These are phyloP conservation scores for Penicillium sp. DNA, from an alignment of 2,329 filamentous ascomycete species.

Conservation along the genomic window DNA sequence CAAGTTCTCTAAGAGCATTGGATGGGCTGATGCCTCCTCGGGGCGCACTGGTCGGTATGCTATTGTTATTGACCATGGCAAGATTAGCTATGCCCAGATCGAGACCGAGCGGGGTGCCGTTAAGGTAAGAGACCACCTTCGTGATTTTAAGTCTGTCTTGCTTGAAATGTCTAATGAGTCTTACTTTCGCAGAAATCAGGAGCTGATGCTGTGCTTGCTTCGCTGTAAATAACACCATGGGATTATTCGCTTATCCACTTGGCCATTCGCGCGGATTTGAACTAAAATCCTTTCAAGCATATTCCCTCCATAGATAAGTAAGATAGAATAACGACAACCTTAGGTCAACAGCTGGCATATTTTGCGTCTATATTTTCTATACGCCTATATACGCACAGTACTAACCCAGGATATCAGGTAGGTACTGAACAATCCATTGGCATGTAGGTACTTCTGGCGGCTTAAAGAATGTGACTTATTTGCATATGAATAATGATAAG, in stretches of 20 bases:
- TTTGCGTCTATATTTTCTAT: too few species aligned
- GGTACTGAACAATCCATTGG: too few species aligned
- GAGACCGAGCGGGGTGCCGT: constrained; percentile 52
- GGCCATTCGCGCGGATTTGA: not conserved
- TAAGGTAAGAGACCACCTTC: constrained; percentile 28
- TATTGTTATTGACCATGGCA: constrained; percentile 77
- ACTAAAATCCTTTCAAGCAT: not conserved
- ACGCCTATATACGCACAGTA: too few species aligned
- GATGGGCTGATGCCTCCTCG: constrained; percentile 59
- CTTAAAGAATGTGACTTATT: too few species aligned
- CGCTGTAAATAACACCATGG: constrained; percentile 21
- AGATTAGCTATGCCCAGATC: constrained; percentile 74
- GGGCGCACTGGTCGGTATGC: constrained; percentile 77
- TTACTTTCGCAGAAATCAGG: constrained; percentile 27
- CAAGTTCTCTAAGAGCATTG: constrained; percentile 72
- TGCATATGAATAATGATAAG: too few species aligned
- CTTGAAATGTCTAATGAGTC: not conserved
- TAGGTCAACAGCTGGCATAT: not conserved
- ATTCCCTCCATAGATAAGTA: not conserved
- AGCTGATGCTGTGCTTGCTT: constrained; percentile 35
- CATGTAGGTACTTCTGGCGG: too few species aligned
- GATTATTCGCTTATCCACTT: not conserved
- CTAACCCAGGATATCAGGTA: too few species aligned
- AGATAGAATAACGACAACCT: not conserved
- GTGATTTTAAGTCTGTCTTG: not conserved